phyloP scores from a whole-genome alignment of 2,329 filamentous ascomycete species.

The Elsinoe perseae region DNA sequence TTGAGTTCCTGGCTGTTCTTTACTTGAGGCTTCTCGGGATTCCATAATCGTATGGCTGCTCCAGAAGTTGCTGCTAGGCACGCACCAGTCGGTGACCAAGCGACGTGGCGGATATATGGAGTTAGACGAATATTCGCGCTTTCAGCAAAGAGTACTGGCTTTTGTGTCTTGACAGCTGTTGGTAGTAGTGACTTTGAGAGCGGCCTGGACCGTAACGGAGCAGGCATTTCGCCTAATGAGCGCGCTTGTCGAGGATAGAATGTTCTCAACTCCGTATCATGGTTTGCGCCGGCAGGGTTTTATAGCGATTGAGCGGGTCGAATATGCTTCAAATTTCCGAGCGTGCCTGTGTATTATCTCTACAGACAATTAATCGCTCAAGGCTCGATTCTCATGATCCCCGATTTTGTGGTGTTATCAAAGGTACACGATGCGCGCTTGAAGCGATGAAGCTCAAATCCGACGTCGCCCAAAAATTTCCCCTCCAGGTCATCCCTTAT shows the following conservation, averaged over 20 bases:
- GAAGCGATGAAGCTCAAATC: neutral
- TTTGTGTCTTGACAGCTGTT: conserved; percentile 56
- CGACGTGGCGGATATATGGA: conserved; percentile 41
- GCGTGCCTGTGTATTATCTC: neutral
- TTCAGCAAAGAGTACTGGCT: conserved; percentile 59
- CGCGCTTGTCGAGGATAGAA: neutral
- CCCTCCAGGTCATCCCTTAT: neutral
- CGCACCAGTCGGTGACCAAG: conserved; percentile 81
- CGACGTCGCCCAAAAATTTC: conserved; percentile 9
- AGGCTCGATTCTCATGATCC: neutral
- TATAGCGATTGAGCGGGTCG: neutral
- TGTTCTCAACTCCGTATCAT: neutral
- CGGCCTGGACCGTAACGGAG: conserved; percentile 44
- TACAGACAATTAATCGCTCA: neutral
- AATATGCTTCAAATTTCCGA: neutral
- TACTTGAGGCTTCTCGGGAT: conserved; percentile 65
- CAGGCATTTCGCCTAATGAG: conserved; percentile 24
- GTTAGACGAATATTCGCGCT: conserved; percentile 28
- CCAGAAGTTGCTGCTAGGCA: conserved; percentile 73
- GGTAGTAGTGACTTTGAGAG: conserved; percentile 65
- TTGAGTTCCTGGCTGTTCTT: conserved; percentile 65
- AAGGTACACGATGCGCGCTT: neutral
- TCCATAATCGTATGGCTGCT: conserved; percentile 70
- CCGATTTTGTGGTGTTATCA: neutral
- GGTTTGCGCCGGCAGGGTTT: neutral